Evolutionary conservation across 2,329 filamentous ascomycete genomes (phyloP).

Genomic region (Claviceps paspali): DNA sequence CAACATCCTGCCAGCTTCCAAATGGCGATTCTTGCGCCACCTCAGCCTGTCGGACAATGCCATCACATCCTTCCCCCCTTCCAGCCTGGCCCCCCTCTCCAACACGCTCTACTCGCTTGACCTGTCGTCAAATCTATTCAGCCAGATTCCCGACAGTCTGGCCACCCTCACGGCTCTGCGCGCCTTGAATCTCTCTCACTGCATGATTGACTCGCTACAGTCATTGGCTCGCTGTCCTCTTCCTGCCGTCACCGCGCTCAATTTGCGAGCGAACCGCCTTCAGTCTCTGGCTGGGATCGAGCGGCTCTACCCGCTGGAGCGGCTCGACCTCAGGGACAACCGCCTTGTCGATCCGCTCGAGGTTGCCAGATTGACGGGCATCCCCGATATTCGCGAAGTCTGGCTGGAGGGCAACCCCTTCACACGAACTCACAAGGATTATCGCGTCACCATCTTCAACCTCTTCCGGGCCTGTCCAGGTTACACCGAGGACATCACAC

Average conservation of each 20-base stretch:
- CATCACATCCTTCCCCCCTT: slow-evolving; percentile 60
- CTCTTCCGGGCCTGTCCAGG: slow-evolving; percentile 82
- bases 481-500: slow-evolving; percentile 77
- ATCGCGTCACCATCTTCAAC: slow-evolving; percentile 87
- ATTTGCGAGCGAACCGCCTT: slow-evolving; percentile 77
- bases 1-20: slow-evolving; percentile 62
- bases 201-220: slow-evolving; percentile 92
- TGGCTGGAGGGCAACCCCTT: slow-evolving; percentile 91
- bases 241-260: slow-evolving; percentile 84
- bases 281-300: slow-evolving; percentile 81
- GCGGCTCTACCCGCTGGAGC: slow-evolving; percentile 72
- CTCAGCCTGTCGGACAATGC: slow-evolving; percentile 85
- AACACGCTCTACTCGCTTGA: slow-evolving; percentile 86
- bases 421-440: slow-evolving; percentile 69
- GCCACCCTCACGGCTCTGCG: slow-evolving; percentile 75
- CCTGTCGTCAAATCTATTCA: slow-evolving; percentile 81
- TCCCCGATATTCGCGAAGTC: slow-evolving; percentile 82
- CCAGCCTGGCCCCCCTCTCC: slow-evolving; percentile 66
- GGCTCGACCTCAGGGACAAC: slow-evolving; percentile 85
- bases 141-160: slow-evolving; percentile 84
- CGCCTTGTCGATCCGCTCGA: slow-evolving; percentile 81
- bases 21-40: slow-evolving; percentile 91
- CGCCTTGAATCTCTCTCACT: slow-evolving; percentile 84
- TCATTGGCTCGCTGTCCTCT: slow-evolving; percentile 75
- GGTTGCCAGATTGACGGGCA: slow-evolving; percentile 72